phyloP scores from a whole-genome alignment of 1,284 basidiomycete species.

The Rhodotorula sp. region DNA sequence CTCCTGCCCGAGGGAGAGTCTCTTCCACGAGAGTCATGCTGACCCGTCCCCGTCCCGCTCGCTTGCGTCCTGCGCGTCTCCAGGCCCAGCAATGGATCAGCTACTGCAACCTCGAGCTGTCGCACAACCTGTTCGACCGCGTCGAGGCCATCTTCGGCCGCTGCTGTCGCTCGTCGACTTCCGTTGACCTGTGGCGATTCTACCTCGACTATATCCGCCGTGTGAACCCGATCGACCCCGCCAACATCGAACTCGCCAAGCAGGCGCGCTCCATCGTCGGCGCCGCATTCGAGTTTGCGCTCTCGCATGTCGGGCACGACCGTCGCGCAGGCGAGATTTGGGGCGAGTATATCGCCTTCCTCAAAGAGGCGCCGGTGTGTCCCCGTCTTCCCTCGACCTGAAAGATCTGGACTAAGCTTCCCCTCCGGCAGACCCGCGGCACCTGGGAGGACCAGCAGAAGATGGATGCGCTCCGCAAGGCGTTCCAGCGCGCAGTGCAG shows the following conservation, averaged over 20 bases:
- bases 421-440: slow-evolving; percentile 61
- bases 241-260: slow-evolving; percentile 54
- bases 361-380: slow-evolving; percentile 74
- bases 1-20: neutral
- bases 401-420: neutral
- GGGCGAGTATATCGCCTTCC: slow-evolving; percentile 73
- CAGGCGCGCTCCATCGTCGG: slow-evolving; percentile 71
- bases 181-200: slow-evolving; percentile 82
- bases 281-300: slow-evolving; percentile 90
- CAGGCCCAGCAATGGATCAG: slow-evolving; percentile 54
- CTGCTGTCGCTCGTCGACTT: slow-evolving; percentile 76
- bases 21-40: neutral
- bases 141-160: slow-evolving; percentile 77
- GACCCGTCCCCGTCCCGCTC: neutral
- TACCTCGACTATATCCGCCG: slow-evolving; percentile 80
- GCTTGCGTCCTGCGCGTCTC: neutral
- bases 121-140: slow-evolving; percentile 66
- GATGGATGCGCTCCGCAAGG: slow-evolving; percentile 87
- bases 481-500: slow-evolving; percentile 89
- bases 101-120: slow-evolving; percentile 63
- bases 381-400: neutral
- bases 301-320: slow-evolving; percentile 81
- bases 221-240: slow-evolving; percentile 54
- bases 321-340: slow-evolving; percentile 61
- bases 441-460: slow-evolving; percentile 96